phyloP scores from a whole-genome alignment of 306 rosid genomes.

The Vigna hirtella region DNA sequence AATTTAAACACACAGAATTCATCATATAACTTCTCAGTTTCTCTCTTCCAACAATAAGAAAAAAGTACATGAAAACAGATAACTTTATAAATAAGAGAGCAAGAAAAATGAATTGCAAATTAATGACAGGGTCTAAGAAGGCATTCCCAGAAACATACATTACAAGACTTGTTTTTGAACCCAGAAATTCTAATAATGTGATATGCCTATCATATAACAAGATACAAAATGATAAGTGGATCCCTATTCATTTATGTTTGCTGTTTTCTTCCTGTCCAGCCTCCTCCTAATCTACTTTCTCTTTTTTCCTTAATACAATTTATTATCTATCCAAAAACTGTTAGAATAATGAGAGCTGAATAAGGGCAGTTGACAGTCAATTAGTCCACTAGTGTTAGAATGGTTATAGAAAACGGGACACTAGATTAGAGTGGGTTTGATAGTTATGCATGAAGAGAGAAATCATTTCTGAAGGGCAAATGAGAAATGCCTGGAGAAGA shows the following conservation, averaged over 20 bases:
- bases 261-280: background rate
- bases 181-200: background rate
- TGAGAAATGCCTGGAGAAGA: too few species aligned
- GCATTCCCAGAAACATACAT: conserved; percentile 10
- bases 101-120: background rate
- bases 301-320: conserved; percentile 5
- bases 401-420: too few species aligned
- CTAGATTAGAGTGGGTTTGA: too few species aligned
- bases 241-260: background rate
- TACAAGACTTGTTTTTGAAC: conserved; percentile 6
- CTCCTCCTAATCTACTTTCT: background rate
- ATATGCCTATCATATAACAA: background rate
- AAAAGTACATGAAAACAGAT: conserved; percentile 3
- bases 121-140: background rate
- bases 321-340: background rate
- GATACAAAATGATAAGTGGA: background rate
- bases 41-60: background rate
- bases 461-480: too few species aligned
- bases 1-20: too few species aligned
- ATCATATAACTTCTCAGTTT: background rate
- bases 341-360: background rate
- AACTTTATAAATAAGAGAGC: background rate
- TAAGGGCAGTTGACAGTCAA: too few species aligned
- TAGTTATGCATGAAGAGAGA: too few species aligned
- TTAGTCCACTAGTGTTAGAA: too few species aligned